Base-by-base conservation (phyloP, 371 early-diverging fungal species). In the Circinella minor region DNA sequence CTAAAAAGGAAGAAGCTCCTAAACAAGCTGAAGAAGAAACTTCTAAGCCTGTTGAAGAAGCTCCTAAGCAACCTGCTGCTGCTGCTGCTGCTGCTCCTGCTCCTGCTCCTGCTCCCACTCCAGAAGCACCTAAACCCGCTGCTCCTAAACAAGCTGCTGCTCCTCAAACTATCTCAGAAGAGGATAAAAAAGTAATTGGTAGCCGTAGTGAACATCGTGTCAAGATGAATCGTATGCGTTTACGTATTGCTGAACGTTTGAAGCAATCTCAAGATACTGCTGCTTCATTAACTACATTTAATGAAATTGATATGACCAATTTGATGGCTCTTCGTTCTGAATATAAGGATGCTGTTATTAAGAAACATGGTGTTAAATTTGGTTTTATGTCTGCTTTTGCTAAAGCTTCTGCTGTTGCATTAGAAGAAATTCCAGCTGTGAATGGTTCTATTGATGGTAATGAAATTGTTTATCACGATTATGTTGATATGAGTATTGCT, bases 361-460 rank as follows among this genome's bases (percentile, higher is more conserved):
- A 97, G 89, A 93, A 96, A 82, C 94, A 97, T 81, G 93, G 93
- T 61, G 91, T 98, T 74, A 97, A 97, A 86, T 90, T 99, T 61
- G 99, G 99, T 37, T 99, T 96, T 90, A 98, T 99, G 98, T 94
- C 95, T 39, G 95, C 96, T 47, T 99, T 99, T 73, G 91, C 94
- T 77, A 96, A 95, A 87, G 99, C 99, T 36, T 79, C 93, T 61
- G 88, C 91, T 74, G 77, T 78, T 54, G 97, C 96, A 59, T 86
- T 97, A 66, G 85, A 90, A 78, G 94, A 92, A 69, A 84, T 98
- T 47, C 98, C 99, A 62, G 94, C 91, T 67, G 94, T 98, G 73
- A 99, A 99, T 74, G 97, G 96, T 36, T 89, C 92, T 71, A 95
- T 99, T 76, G 94, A 94, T 68, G 91, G 90, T 38, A 91, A 91